These are phyloP conservation scores for Zea mays DNA, from an alignment of 176 grass and related monocot species.

Conservation along the genomic window DNA sequence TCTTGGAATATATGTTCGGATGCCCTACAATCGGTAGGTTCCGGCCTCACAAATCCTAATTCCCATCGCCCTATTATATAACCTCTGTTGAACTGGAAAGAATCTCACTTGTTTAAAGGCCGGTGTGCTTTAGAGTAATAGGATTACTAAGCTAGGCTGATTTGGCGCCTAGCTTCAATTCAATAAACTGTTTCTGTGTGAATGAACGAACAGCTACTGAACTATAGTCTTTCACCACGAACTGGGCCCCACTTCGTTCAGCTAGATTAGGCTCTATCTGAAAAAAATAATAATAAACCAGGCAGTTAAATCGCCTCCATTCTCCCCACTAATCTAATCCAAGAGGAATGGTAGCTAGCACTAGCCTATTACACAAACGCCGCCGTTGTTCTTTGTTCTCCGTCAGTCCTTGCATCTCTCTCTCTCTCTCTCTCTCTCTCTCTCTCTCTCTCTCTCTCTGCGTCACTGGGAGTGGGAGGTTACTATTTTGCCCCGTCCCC, in stretches of 20 bases:
- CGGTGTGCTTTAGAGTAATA: constrained; percentile 18
- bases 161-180: constrained; percentile 38
- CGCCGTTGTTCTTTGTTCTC: background rate
- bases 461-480: background rate
- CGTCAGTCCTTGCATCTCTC: background rate
- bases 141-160: background rate
- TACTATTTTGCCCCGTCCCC: constrained; percentile 12
- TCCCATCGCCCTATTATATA: constrained; percentile 15
- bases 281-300: background rate
- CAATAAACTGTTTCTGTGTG: constrained; percentile 23
- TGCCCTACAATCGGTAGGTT: constrained; percentile 39
- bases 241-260: background rate
- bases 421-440: too few relatives aligned
- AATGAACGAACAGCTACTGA: background rate
- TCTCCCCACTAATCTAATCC: constrained; percentile 8
- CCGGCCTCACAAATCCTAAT: constrained; percentile 35
- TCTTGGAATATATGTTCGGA: constrained; percentile 45
- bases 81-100: constrained; percentile 18
- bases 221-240: background rate
- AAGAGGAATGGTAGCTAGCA: background rate
- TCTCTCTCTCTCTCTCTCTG: too few relatives aligned
- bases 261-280: background rate
- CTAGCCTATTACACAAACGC: too few relatives aligned
- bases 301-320: background rate
- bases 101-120: constrained; percentile 42